Conservation (phyloP, 1,139 yeast genomes). For the Lodderomyces pseudojiufengensis region DNA sequence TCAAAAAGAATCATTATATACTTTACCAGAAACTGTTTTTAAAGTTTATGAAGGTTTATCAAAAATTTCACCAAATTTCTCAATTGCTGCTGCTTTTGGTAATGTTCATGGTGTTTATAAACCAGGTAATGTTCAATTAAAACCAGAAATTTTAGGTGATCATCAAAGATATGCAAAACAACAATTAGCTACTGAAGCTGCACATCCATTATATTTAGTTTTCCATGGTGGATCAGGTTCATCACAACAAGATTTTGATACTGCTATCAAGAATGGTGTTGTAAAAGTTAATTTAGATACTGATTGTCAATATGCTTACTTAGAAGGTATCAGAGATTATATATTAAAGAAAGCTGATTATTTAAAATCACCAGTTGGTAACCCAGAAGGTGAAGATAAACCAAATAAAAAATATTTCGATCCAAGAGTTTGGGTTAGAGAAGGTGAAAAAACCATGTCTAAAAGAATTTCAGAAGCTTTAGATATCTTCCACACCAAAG, state of each 20-base stretch:
- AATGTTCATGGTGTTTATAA: conserved; percentile 99
- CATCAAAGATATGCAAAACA: conserved; percentile 86
- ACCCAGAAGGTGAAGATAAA: conserved; percentile 99
- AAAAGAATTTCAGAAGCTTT: conserved; percentile 82
- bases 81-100: conserved; percentile 99
- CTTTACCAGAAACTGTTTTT: conserved; percentile 93
- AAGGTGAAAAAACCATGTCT: conserved; percentile 99
- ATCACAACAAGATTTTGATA: conserved; percentile 82
- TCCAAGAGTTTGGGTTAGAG: conserved; percentile 99
- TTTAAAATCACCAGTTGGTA: conserved; percentile 84
- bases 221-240: conserved; percentile 99
- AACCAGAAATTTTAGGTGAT: conserved; percentile 91
- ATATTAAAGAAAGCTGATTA: conserved; percentile 94
- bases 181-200: conserved; percentile 50
- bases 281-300: conserved; percentile 99
- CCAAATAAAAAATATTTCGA: conserved; percentile 99
- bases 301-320: conserved; percentile 98
- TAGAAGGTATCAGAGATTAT: conserved; percentile 95
- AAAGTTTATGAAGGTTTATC: conserved; percentile 85
- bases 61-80: conserved; percentile 95
- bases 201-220: conserved; percentile 89
- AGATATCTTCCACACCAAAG: conserved; percentile 77
- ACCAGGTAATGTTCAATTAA: conserved; percentile 96
- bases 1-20: conserved; percentile 82
- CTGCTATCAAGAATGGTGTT: conserved; percentile 90